Evolutionary conservation across 345 rosid species (phyloP), one percentile per base, ranked within the genome.

Genomic region (Lepidium sativum): DNA sequence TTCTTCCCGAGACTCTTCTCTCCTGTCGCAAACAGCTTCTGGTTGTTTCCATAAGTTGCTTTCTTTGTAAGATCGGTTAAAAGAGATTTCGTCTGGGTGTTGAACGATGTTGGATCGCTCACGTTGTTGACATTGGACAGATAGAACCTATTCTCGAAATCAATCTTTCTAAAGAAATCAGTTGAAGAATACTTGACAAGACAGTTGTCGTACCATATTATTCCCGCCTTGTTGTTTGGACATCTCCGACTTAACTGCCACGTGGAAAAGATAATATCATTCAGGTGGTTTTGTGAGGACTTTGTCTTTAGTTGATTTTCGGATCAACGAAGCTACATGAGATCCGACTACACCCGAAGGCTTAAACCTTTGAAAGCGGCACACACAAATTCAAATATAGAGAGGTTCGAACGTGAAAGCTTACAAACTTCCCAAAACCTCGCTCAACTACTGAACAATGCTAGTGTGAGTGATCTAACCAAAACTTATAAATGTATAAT

Each of bases 141-240:
- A 56, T 54, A 77, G 68, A 83, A 66, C 32, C 2, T 75, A 72
- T 70, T 75, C 40, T 39, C 10, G 35, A 41, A 52, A 49, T 89
- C 89, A 8, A 86, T 80, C 48, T 49, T 64, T 6, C 85, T 86
- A 1, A 86, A 77, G 81, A 89, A 89, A 6, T 77, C 9, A 6
- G 48, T 20, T 7, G 80, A 54, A 0, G 86, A 76, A 59, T 83
- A 86, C 80, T 89, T 86, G 61, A 89, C 54, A 20, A 85, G 69
- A 64, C 97, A 89, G 42, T 82, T 32, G 21, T 86, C 89, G 35
- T 80, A 83, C 83, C 83, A 80, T 29, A 86, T 70, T 48, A 81
- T 45, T 3, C 79, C 86, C 1, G 69, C 78, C 56, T 77, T 83
- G 78, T 79, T 56, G 60, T 23, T 9, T 0, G 91, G 88, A 66